These are phyloP conservation scores for Artemisia argyi DNA, from an alignment of 129 eudicot genomes.

Conservation along the genomic window DNA sequence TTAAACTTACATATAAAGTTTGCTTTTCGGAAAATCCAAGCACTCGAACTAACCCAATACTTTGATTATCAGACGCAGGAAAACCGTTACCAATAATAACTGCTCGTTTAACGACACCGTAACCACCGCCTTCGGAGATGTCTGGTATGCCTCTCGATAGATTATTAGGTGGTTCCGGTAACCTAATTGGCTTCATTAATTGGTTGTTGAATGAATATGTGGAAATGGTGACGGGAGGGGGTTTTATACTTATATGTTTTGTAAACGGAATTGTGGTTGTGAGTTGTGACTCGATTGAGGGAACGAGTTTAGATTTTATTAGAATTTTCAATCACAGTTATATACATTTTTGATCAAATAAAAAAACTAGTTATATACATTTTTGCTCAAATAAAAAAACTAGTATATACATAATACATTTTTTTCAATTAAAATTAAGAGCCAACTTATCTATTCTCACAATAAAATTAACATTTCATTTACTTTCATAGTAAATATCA, in stretches of 20 bases:
- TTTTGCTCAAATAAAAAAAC: too few relatives aligned
- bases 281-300: too few relatives aligned
- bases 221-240: conserved; percentile 20
- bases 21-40: conserved; percentile 83
- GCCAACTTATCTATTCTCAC: too few relatives aligned
- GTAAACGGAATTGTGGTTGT: too few relatives aligned
- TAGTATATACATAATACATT: too few relatives aligned
- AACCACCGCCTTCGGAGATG: conserved; percentile 85
- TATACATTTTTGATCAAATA: too few relatives aligned
- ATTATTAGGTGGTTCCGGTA: conserved; percentile 92
- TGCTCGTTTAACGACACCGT: conserved; percentile 80
- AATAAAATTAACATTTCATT: too few relatives aligned
- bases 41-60: conserved; percentile 83
- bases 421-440: too few relatives aligned
- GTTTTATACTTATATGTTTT: neutral
- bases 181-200: conserved; percentile 83
- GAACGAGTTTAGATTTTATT: too few relatives aligned
- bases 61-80: conserved; percentile 85
- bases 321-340: too few relatives aligned
- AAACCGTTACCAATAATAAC: conserved; percentile 85
- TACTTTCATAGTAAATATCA: too few relatives aligned
- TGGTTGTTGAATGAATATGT: conserved; percentile 29
- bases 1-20: conserved; percentile 59
- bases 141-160: conserved; percentile 85
- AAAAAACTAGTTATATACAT: too few relatives aligned